Base-by-base conservation (phyloP, 2,329 filamentous ascomycete species). In the Ophiostoma sp. region DNA sequence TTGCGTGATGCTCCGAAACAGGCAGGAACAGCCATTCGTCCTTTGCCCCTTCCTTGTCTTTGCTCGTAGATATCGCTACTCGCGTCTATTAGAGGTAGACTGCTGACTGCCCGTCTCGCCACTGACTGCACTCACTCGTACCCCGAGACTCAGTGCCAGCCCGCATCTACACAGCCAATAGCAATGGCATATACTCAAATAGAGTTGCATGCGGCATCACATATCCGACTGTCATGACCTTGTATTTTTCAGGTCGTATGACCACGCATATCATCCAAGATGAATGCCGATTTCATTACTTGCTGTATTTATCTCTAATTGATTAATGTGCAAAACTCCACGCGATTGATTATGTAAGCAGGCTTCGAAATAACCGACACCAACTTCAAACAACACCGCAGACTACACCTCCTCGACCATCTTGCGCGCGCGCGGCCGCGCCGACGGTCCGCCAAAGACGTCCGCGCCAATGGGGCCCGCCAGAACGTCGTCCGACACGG, bases 401-500 rank as follows among this genome's bases (percentile, higher is more conserved):
- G 3, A 20, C 48, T 67, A 73, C 68, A 87, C 83, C 76, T 87
- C 85, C 74, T 87, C 80, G 10, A 87, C 83, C 81, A 86, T 83
- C 78, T 84, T 86, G 13, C 80, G 78, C 23, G 77, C 73, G n/a
- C 74, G 74, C 60, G 79, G 71, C 33, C 20, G 62, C 77, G 71
- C 36, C 77, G 41, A 77, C 76, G 4, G 74, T 72, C 23, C 75
- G 73, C 76, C 77, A 76, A 93, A 91, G 4, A 90, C 77, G 36
- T n/a, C 27, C 44, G 78, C 80, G 4, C 90, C 90, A 0, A 83
- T 81, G 0, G 90, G 90, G 0, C 84, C 84, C 11, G 83, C 82
- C 36, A 93, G 76, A 81, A 92, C 89, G 76, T 92, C 90, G 4
- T 85, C 83, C 0, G 91, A 89, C 13, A 93, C 86, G 33, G 83